Evolutionary conservation across 1,284 basidiomycete genomes (phyloP), one percentile per base, ranked within the genome.

Genomic region (Trichosporon coremiiforme): DNA sequence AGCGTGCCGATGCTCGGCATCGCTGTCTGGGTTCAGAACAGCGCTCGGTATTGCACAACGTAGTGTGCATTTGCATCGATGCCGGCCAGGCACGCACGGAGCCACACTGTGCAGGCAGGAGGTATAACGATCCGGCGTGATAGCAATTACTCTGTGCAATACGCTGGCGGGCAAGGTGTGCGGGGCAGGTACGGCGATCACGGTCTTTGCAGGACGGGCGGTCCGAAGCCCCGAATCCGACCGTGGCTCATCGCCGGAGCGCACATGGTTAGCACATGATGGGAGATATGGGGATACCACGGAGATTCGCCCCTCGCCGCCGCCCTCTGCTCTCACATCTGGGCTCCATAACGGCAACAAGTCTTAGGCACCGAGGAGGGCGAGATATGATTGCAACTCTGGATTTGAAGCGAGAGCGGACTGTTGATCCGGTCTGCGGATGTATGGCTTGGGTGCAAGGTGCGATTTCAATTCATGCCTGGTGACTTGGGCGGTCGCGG

Each of bases 381-480:
- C 41, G 41, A 45, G 41, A 45, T 45, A 45, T n/a, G 41, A 45
- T 45, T 45, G 41, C 41, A 45, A 45, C 41, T 45, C 41, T 45
- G 7, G 17, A 15, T n/a, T 45, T 15, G 9, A 15, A 15, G 41
- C 41, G 41, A 45, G 41, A 45, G 41, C 41, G 41, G 41, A 45
- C 41, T 17, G 2, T n/a, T n/a, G 41, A 45, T 45, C 41, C 41
- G 41, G 41, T 45, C 41, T 25, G 25, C 25, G 25, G 25, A 25
- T 45, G 41, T 10, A 10, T 45, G 41, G 20, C 5, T 17, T 25
- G 50, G 25, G 50, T 53, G 50, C 50, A 20, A 53, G 20, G 20
- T 17, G 20, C 4, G 20, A 25, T 53, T 53, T 45, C 41, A 45
- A n/a, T 53, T 53, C 20, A 53, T 53, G 20, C 20, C 50, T 20